Percentiles rank a stretch among this genome's conserved stretches.
These are phyloP conservation scores for Celoporthe dispersa DNA, from an alignment of 2,329 filamentous ascomycete genomes.

Conservation along the genomic window DNA sequence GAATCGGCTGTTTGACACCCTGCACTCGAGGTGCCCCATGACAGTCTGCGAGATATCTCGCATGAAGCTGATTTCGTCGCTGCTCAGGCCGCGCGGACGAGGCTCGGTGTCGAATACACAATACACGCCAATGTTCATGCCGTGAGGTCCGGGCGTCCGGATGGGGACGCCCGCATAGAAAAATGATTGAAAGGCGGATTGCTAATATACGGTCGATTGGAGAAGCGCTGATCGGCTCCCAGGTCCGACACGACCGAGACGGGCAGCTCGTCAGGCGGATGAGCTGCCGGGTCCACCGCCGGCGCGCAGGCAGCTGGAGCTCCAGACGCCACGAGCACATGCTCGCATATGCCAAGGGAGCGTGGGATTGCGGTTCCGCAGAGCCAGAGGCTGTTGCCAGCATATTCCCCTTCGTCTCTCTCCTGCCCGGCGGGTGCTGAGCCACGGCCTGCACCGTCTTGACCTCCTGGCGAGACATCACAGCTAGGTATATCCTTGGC, in stretches of 20 bases:
- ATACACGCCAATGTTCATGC: slow-evolving; percentile 49
- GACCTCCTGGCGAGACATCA: not conserved
- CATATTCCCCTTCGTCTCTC: not conserved
- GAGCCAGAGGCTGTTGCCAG: slow-evolving; percentile 33
- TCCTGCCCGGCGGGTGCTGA: not conserved
- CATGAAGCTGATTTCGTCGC: slow-evolving; percentile 36
- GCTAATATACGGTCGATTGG: slow-evolving; percentile 34
- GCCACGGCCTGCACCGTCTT: not conserved
- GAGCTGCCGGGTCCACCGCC: not conserved
- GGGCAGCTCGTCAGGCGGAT: slow-evolving; percentile 33
- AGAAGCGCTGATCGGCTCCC: slow-evolving; percentile 37
- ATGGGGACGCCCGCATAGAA: slow-evolving; percentile 51
- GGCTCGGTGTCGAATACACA: slow-evolving; percentile 41
- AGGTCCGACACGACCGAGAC: slow-evolving; percentile 43
- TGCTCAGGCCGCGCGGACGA: slow-evolving; percentile 34
- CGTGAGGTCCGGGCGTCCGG: slow-evolving; percentile 38
- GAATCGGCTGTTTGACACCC: slow-evolving; percentile 35
- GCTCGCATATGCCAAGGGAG: slow-evolving; percentile 38
- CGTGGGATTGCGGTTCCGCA: slow-evolving; percentile 40
- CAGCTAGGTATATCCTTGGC: not conserved
- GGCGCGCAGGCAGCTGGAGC: not conserved
- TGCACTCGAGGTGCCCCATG: slow-evolving; percentile 43
- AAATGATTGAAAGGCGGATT: slow-evolving; percentile 38
- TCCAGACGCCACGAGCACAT: slow-evolving; percentile 33
- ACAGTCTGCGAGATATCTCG: slow-evolving; percentile 37